phyloP scores from a whole-genome alignment of 352 stramenopile genomes.

The Globisporangium echinulatum region DNA sequence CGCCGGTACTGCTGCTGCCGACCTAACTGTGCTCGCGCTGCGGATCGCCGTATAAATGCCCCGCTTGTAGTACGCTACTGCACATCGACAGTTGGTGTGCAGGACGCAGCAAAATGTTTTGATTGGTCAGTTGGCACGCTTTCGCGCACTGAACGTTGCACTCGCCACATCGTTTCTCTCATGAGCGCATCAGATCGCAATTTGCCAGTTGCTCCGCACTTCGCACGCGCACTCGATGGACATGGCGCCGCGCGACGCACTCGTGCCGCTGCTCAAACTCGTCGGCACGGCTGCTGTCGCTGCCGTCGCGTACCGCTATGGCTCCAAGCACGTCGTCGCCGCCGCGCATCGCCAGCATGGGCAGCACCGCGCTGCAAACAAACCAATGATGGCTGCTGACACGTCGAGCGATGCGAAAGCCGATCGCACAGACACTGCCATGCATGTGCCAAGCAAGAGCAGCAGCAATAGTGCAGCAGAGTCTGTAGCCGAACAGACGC shows the following conservation, averaged over 20 bases:
- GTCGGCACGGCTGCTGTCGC: conserved; percentile 23
- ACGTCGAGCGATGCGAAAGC: too few relatives aligned
- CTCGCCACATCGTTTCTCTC: not conserved
- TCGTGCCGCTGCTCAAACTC: conserved; percentile 32
- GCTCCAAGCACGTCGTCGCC: conserved; percentile 12
- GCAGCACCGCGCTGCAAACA: conserved; percentile 13
- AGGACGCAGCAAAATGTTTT: not conserved
- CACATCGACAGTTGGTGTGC: too few relatives aligned
- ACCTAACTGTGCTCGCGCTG: too few relatives aligned
- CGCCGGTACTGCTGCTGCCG: too few relatives aligned
- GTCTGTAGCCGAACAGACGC: conserved; percentile 4
- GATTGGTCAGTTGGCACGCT: not conserved
- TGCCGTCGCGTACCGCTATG: conserved; percentile 21
- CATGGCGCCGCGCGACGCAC: conserved; percentile 19
- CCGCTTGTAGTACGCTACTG: too few relatives aligned
- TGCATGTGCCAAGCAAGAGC: too few relatives aligned
- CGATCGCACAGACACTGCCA: too few relatives aligned
- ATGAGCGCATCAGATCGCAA: not conserved
- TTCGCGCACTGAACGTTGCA: not conserved
- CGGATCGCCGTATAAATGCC: too few relatives aligned
- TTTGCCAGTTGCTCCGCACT: not conserved
- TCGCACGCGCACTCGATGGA: not conserved
- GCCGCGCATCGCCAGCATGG: conserved; percentile 11
- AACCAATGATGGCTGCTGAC: not conserved
- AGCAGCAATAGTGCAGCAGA: not conserved